A percentile compares a stretch with the other conserved stretches of the same genome.
These are phyloP conservation scores for Penicillium sp. DNA, from an alignment of 2,329 filamentous ascomycete species.

Conservation along the genomic window DNA sequence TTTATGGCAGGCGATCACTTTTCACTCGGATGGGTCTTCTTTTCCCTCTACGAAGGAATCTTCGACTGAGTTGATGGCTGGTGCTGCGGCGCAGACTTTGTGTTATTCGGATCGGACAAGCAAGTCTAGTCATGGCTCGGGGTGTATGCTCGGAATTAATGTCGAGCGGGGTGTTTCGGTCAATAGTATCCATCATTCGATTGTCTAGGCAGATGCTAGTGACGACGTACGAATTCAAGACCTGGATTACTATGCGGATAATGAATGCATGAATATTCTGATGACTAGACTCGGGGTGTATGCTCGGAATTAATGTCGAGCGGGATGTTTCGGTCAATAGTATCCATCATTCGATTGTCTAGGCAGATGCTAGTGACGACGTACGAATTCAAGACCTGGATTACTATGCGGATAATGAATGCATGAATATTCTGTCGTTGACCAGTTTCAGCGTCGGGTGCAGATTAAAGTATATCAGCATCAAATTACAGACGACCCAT, in stretches of 20 bases:
- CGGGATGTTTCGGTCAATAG: slow-evolving; percentile 28
- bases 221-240: too few relatives aligned
- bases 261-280: too few relatives aligned
- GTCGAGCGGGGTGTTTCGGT: slow-evolving; percentile 31
- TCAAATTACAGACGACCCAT: too few relatives aligned
- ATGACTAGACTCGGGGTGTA: slow-evolving; percentile 15
- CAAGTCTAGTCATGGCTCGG: slow-evolving; percentile 16
- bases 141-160: slow-evolving; percentile 21
- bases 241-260: too few relatives aligned
- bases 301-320: slow-evolving; percentile 27
- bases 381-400: too few relatives aligned
- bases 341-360: neutral
- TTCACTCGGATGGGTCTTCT: slow-evolving; percentile 9
- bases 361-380: too few relatives aligned
- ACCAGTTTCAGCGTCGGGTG: too few relatives aligned
- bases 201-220: too few relatives aligned
- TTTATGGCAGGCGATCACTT: slow-evolving; percentile 26
- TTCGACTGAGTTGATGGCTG: slow-evolving; percentile 11
- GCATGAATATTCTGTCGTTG: too few relatives aligned
- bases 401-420: too few relatives aligned
- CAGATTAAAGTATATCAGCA: too few relatives aligned
- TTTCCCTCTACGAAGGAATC: slow-evolving; percentile 11
- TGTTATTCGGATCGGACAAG: slow-evolving; percentile 24
- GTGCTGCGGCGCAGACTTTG: slow-evolving; percentile 20
- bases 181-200: slow-evolving; percentile 10